A percentile compares a stretch with the other conserved stretches of the same genome.
Evolutionary conservation across 1,284 basidiomycete genomes (phyloP).

Genomic region (Athelia sp.): DNA sequence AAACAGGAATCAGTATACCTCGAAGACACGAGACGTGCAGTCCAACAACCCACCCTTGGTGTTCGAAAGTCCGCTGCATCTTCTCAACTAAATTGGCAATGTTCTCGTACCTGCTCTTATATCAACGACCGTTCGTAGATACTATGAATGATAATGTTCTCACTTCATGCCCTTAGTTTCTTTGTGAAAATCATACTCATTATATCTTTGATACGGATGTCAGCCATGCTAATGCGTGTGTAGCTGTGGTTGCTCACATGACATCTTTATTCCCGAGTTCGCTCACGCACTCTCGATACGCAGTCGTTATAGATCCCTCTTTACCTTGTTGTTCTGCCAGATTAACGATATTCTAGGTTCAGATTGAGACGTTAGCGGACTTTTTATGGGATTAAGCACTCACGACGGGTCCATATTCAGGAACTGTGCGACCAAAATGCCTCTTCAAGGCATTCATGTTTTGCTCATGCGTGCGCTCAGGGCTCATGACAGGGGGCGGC

Average conservation of each 20-base stretch:
- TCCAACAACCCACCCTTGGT: slow-evolving; percentile 56
- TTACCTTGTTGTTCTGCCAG: slow-evolving; percentile 89
- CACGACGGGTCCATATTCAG: slow-evolving; percentile 77
- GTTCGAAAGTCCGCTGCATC: slow-evolving; percentile 69
- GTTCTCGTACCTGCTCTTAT: slow-evolving; percentile 71
- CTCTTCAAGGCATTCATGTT: slow-evolving; percentile 66
- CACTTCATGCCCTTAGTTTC: slow-evolving; percentile 92
- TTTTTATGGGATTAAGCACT: slow-evolving; percentile 10
- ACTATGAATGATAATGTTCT: slow-evolving; percentile 19
- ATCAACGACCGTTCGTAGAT: slow-evolving; percentile 5
- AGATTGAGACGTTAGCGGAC: neutral
- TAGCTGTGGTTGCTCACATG: slow-evolving; percentile 35
- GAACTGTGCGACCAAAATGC: slow-evolving; percentile 70
- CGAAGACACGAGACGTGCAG: neutral
- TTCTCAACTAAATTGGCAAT: slow-evolving; percentile 74
- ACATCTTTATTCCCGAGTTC: slow-evolving; percentile 59
- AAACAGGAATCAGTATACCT: neutral
- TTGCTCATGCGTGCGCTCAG: slow-evolving; percentile 72
- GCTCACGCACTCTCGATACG: slow-evolving; percentile 69
- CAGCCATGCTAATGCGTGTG: neutral
- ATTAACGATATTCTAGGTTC: slow-evolving; percentile 71
- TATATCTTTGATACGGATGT: slow-evolving; percentile 39
- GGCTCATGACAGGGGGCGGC: slow-evolving; percentile 75
- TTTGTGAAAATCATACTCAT: slow-evolving; percentile 86
- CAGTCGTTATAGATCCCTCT: slow-evolving; percentile 76